Evolutionary conservation across 441 rosid genomes (phyloP), one percentile per base, ranked within the genome.

Genomic region (Pelargonium myrrhifolium): DNA sequence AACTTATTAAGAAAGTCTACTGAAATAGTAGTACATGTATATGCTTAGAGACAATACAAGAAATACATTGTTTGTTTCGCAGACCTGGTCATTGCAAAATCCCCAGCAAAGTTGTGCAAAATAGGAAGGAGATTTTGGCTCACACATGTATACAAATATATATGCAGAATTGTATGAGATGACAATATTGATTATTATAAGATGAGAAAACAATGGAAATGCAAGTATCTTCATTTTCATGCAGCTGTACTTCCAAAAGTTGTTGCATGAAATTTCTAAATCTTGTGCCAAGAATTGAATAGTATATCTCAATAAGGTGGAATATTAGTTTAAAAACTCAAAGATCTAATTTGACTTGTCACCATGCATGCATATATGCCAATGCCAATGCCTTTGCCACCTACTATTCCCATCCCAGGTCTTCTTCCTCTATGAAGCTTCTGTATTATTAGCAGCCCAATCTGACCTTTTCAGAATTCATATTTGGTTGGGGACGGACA

Each of bases 271-370:
- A 7, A 6, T 18, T 18, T 55, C 26, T 9, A 7, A 6, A 6
- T 51, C 58, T 51, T n/a, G 58, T 51, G 58, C 58, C 26, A 17
- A 55, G 60, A 55, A 18, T 55, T 18, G 60, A 55, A 55, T 9
- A 55, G 1, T 55, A n/a, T n/a, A n/a, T n/a, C 37, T 31, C 37
- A 31, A 7, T 55, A 51, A 8, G 17, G 21, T 3, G 6, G 9
- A 51, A 51, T 3, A 47, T n/a, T n/a, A n/a, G 1, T n/a, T 4
- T 12, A n/a, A 47, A 11, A 55, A 17, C 20, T 55, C 1, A 18
- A 18, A 18, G 26, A 11, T 8, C 1, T 0, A 7, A 4, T 31
- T 31, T 31, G 55, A 47, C 55, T n/a, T 47, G 14, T 47, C 55
- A 2, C n/a, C 17, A 47, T 47, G 55, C 55, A 45, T 12, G 15